Conservation (phyloP, 2,329 filamentous ascomycete genomes). For the Aspergillus costaricaensis region DNA sequence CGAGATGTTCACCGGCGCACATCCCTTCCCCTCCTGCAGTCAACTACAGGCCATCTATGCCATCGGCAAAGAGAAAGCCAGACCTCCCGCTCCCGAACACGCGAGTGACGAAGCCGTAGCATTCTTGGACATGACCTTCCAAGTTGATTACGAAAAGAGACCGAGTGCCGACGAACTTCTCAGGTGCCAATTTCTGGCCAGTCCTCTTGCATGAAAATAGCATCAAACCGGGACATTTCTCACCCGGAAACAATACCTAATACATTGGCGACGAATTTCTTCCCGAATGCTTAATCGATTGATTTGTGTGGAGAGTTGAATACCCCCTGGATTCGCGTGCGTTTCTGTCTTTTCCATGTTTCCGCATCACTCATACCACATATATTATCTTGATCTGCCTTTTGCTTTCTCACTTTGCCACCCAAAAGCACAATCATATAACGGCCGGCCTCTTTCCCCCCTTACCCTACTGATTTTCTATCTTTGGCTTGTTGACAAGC, state of each 20-base stretch:
- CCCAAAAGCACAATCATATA: neutral
- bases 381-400: neutral
- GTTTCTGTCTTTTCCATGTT: neutral
- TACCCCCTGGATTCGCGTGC: conserved; percentile 3
- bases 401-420: neutral
- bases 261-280: neutral
- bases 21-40: conserved; percentile 95
- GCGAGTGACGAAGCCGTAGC: conserved; percentile 80
- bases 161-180: conserved; percentile 91
- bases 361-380: neutral
- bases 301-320: conserved; percentile 5
- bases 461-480: neutral
- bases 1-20: conserved; percentile 97
- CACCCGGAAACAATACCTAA: neutral
- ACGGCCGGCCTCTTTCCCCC: neutral
- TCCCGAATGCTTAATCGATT: neutral
- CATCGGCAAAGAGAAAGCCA: conserved; percentile 84
- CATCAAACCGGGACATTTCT: neutral
- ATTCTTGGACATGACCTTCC: conserved; percentile 88
- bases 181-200: conserved; percentile 74
- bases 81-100: conserved; percentile 83
- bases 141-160: conserved; percentile 89
- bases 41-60: conserved; percentile 99
- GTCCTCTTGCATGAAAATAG: conserved; percentile 47
- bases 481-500: neutral